Conservation (phyloP, 2,329 filamentous ascomycete genomes). For the Arthrobotrys iridis region DNA sequence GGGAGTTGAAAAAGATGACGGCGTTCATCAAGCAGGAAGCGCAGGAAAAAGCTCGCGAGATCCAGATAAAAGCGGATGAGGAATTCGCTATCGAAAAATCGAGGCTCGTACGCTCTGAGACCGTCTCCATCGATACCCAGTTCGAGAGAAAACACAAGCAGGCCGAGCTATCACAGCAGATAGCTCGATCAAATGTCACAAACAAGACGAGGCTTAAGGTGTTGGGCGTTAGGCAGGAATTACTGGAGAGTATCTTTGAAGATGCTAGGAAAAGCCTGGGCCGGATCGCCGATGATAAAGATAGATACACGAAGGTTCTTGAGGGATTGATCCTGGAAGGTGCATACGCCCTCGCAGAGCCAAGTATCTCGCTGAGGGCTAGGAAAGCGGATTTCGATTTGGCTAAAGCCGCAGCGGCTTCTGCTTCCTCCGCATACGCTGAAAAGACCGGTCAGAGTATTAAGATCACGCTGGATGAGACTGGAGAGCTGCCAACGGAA, state of each 20-base stretch:
- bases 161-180: conserved; percentile 97
- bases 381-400: conserved; percentile 77
- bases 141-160: conserved; percentile 99
- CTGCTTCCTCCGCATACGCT: conserved; percentile 84
- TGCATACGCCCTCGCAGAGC: conserved; percentile 85
- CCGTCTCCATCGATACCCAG: conserved; percentile 84
- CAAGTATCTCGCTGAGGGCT: conserved; percentile 76
- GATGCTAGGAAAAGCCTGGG: conserved; percentile 76
- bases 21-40: conserved; percentile 99
- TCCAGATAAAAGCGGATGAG: conserved; percentile 97
- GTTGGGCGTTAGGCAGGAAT: conserved; percentile 84
- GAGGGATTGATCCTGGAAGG: conserved; percentile 88
- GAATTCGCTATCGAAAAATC: conserved; percentile 99
- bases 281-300: conserved; percentile 73
- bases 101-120: conserved; percentile 96
- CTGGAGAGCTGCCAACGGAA: conserved; percentile 79
- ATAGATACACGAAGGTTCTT: conserved; percentile 78
- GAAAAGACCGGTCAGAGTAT: conserved; percentile 76
- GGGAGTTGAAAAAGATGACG: conserved; percentile 99
- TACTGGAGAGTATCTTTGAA: conserved; percentile 91
- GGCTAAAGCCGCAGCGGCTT: conserved; percentile 80
- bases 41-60: conserved; percentile 94
- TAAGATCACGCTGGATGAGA: conserved; percentile 77
- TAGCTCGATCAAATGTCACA: conserved; percentile 92
- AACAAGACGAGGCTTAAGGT: conserved; percentile 96